Evolutionary conservation across 139 green algal species (phyloP).

Genomic region (Closterium sp.): DNA sequence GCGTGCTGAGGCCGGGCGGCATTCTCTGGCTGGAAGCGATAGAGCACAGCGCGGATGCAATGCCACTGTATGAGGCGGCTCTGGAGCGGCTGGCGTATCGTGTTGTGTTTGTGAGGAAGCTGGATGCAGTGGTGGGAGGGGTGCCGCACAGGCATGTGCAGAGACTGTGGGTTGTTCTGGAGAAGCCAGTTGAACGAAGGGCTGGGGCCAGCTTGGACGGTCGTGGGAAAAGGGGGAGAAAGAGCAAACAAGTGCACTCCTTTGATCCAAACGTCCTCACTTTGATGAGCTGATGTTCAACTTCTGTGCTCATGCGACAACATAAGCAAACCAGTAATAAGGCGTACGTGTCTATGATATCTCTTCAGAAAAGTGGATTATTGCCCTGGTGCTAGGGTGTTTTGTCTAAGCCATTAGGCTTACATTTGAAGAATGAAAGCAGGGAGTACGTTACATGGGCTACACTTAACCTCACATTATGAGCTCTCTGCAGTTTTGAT

Average conservation of each 20-base stretch:
- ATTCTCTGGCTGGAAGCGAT: background rate
- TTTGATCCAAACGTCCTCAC: background rate
- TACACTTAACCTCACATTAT: too few species aligned
- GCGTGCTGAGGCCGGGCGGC: background rate
- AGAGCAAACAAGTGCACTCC: background rate
- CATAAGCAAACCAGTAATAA: too few species aligned
- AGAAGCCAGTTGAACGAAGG: background rate
- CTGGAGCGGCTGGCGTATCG: background rate
- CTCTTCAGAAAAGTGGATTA: too few species aligned
- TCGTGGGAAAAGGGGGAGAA: background rate
- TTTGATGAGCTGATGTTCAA: background rate
- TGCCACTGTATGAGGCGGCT: background rate
- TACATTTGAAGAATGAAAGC: too few species aligned
- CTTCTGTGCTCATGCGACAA: too few species aligned
- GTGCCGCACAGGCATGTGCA: background rate
- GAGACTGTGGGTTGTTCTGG: background rate
- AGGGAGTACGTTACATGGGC: too few species aligned
- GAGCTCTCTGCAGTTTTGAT: too few species aligned
- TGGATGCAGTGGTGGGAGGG: background rate
- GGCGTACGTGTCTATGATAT: too few species aligned
- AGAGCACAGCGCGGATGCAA: background rate
- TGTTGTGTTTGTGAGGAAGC: background rate
- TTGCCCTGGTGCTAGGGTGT: too few species aligned
- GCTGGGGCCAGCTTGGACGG: background rate
- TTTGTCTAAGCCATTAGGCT: too few species aligned